Conservation (phyloP, 2,329 filamentous ascomycete species). For the Tolypocladium sp. region DNA sequence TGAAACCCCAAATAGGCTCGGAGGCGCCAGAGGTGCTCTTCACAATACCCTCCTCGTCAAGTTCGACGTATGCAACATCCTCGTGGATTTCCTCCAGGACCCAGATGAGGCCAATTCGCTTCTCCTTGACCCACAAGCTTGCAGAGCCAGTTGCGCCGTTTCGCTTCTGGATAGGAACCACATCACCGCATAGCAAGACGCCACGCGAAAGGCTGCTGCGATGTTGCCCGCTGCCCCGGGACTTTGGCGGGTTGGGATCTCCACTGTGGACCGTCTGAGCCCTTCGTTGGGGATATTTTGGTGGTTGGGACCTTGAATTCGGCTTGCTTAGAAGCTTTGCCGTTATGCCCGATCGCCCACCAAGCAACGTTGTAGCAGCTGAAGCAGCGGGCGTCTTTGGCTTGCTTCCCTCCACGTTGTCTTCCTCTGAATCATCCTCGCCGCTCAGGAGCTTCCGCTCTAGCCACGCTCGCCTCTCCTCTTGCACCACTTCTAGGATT, state of each 20-base stretch:
- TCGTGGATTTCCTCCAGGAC: conserved; percentile 96
- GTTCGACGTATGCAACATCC: conserved; percentile 68
- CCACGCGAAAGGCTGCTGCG: conserved; percentile 71
- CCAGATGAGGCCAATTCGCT: conserved; percentile 89
- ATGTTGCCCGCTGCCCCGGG: conserved; percentile 49
- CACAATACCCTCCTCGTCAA: conserved; percentile 72
- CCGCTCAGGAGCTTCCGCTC: conserved; percentile 67
- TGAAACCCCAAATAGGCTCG: conserved; percentile 78
- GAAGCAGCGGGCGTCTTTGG: conserved; percentile 27
- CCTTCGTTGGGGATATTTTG: conserved; percentile 43
- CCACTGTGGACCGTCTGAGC: conserved; percentile 56
- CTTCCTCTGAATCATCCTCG: conserved; percentile 22
- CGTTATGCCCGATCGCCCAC: conserved; percentile 68
- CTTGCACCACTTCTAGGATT: conserved; percentile 87
- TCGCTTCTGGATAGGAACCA: conserved; percentile 95
- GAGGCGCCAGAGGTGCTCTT: conserved; percentile 63
- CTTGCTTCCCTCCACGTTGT: conserved; percentile 21
- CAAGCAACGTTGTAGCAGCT: conserved; percentile 47
- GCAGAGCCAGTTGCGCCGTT: conserved; percentile 88
- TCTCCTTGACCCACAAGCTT: conserved; percentile 98
- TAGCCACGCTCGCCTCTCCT: conserved; percentile 82
- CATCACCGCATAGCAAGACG: conserved; percentile 88
- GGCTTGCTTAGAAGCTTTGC: conserved; percentile 83
- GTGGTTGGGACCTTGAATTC: conserved; percentile 46
- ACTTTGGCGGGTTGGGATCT: conserved; percentile 44